Evolutionary conservation across 345 rosid species (phyloP), one percentile per base, ranked within the genome.

Genomic region (Populus nigra): DNA sequence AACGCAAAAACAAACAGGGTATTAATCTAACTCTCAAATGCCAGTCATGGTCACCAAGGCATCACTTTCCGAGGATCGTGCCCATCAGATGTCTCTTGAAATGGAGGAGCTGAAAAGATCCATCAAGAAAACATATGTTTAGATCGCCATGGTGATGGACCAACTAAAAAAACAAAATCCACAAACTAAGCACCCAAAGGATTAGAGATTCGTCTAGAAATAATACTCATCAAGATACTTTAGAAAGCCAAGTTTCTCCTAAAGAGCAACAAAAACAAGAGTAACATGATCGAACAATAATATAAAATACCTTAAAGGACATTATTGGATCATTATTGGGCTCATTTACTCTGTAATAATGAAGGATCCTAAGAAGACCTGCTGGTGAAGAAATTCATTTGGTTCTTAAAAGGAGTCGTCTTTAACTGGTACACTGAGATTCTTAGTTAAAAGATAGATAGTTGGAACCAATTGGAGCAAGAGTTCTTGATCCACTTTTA

Each of bases 371-470:
- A 5, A 1, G 20, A 2, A 49, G 17, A 49, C 55, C 1, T 49
- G 8, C 0, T 49, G 22, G 55, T 17, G 1, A 49, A 49, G 1
- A 0, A 49, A 0, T 5, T 17, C 6, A 0, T 49, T 4, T 0
- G 0, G 2, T 49, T 2, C 55, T 0, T 49, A 16, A 16, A 49
- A 16, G 5, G 5, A 49, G 7, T 49, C 4, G 0, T 0, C 5
- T 16, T 49, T 49, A 7, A 49, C 8, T 16, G 1, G 7, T 16
- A 4, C 55, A 49, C 15, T 49, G 2, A 49, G 0, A 49, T 16
- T 12, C 2, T 0, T 49, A 0, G 18, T 49, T 8, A 2, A 49
- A 16, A 49, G 55, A 5, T 16, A 16, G 0, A 16, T 49, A 5
- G 22, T 49, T 17, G 15, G 22, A 12, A 49, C 7, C 20, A 49